Evolutionary conservation across 345 rosid genomes (phyloP).

Genomic region (Ailanthus altissimus): DNA sequence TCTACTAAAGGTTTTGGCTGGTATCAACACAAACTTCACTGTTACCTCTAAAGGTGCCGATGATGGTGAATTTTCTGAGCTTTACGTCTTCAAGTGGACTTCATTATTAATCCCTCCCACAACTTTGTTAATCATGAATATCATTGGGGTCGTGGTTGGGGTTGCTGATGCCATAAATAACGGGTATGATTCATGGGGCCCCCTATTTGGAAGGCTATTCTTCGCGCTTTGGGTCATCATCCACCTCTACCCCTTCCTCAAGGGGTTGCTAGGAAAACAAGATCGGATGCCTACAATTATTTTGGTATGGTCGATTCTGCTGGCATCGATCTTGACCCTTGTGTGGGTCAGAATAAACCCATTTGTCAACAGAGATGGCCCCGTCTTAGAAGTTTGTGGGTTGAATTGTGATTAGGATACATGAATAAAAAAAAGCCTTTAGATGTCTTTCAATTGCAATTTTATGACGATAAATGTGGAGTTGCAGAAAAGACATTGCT

Average conservation of each 20-base stretch:
- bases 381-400: constrained; percentile 85
- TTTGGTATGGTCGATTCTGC: constrained; percentile 91
- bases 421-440: constrained; percentile 15
- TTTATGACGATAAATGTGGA: constrained; percentile 9
- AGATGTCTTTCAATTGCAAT: constrained; percentile 7
- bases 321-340: constrained; percentile 91
- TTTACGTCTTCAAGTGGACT: constrained; percentile 98
- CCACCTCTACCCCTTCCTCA: constrained; percentile 97
- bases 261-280: constrained; percentile 94
- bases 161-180: constrained; percentile 95
- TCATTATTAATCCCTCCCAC: constrained; percentile 84
- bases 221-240: constrained; percentile 92
- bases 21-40: constrained; percentile 89
- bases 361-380: constrained; percentile 80
- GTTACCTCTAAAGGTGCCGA: constrained; percentile 96
- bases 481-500: constrained; percentile 20
- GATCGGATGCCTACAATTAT: constrained; percentile 95
- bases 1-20: constrained; percentile 92
- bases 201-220: constrained; percentile 88
- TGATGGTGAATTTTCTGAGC: constrained; percentile 91
- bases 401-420: constrained; percentile 73
- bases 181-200: constrained; percentile 99
- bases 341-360: constrained; percentile 95
- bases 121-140: constrained; percentile 81
- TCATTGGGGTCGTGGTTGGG: constrained; percentile 88